Evolutionary conservation across 345 rosid genomes (phyloP), one percentile per base, ranked within the genome.

Genomic region (sweet orange (Citrus sinensis)): DNA sequence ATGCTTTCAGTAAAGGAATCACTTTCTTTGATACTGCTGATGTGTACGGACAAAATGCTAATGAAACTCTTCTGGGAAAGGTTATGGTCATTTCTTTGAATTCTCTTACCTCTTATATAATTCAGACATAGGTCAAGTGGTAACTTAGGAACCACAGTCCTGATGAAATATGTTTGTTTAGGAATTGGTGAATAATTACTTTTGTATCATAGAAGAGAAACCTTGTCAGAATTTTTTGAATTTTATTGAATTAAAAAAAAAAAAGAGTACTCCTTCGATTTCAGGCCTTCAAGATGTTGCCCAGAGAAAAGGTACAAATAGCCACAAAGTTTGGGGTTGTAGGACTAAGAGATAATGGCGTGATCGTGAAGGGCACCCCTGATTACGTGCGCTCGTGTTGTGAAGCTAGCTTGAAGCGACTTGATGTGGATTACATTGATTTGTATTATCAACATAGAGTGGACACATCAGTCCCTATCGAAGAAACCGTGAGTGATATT

Each of bases 331-430:
- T 88, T 29, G 87, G 93, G 30, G 73, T 86, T 72, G 80, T 59
- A 22, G 73, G 34, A 55, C 1, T 80, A 6, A 74, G 73, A 14
- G 42, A 35, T 46, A 60, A 67, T 24, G 72, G 71, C 27, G 9
- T 72, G 63, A 39, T 40, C 4, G 84, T 83, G 51, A 87, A 78
- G 71, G 93, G 90, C 34, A 80, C 75, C 22, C 89, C 88, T 24
- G 89, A 88, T 40, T 88, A 90, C 29, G 91, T 86, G 46, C 89
- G 87, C 40, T 73, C 81, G 1, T 83, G 87, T 72, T 90, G 93
- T 11, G 89, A 88, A 79, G 93, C 82, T 51, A 90, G 93, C 83
- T 80, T 90, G 82, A 86, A 83, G 78, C 85, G 88, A 37, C 93
- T 90, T 16, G 88, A 69, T 61, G 86, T 88, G 7, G 85, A 87